phyloP scores from a whole-genome alignment of 257 asterid genomes.

The Apocynum venetum region DNA sequence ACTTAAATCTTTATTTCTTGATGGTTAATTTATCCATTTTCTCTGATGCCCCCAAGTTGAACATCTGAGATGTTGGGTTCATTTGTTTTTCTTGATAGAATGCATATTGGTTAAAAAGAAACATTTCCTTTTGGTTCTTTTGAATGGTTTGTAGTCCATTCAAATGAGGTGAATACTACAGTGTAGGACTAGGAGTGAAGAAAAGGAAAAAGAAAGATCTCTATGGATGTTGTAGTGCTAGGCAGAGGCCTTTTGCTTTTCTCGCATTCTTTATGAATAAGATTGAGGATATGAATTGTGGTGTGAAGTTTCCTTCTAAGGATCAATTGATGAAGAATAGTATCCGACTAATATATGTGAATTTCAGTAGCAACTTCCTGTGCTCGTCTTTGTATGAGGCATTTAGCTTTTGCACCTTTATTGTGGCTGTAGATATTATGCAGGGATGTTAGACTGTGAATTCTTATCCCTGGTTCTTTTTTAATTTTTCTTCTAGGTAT shows the following conservation, averaged over 20 bases:
- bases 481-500: constrained; percentile 49
- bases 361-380: background rate
- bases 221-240: background rate
- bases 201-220: background rate
- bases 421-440: background rate
- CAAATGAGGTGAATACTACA: background rate
- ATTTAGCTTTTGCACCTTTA: background rate
- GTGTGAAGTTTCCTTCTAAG: background rate
- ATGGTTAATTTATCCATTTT: background rate
- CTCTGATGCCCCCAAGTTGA: background rate
- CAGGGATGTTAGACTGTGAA: background rate
- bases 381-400: background rate
- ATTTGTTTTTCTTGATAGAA: background rate
- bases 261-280: background rate
- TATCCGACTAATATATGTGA: background rate
- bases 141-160: background rate
- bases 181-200: background rate
- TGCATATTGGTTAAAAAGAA: background rate
- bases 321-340: background rate
- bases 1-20: background rate
- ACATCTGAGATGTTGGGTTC: background rate
- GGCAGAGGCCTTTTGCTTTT: background rate
- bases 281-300: background rate
- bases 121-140: background rate
- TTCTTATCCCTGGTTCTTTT: constrained; percentile 1